Evolutionary conservation across 139 green algal species (phyloP).

Genomic region (Tetraselmis striata): DNA sequence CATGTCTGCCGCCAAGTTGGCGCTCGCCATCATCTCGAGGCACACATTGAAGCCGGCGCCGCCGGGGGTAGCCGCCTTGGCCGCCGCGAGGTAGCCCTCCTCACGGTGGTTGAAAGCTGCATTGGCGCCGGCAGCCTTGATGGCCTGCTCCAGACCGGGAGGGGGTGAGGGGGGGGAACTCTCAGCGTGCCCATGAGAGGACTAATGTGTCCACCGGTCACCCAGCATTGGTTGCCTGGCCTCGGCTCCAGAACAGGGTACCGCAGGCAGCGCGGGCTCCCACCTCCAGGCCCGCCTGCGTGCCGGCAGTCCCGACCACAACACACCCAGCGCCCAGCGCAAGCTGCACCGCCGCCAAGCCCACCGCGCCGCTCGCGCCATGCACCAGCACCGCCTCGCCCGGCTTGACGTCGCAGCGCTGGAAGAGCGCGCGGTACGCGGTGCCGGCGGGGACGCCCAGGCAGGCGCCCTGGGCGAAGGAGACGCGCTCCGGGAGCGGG

Average conservation of each 20-base stretch:
- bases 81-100: not conserved
- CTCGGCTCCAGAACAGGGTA: no score
- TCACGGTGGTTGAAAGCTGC: not conserved
- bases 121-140: not conserved
- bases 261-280: not conserved
- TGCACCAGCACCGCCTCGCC: constrained; percentile 2
- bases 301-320: not conserved
- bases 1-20: not conserved
- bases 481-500: not conserved
- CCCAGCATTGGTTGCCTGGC: no score
- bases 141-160: no score
- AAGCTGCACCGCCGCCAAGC: not conserved
- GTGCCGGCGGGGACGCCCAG: constrained; percentile 1
- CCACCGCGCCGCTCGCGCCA: not conserved
- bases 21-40: constrained; percentile 5
- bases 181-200: no score
- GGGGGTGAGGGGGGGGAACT: not conserved
- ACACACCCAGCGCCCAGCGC: not conserved
- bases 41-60: not conserved
- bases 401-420: not conserved
- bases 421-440: constrained; percentile 8
- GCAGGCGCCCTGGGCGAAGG: not conserved
- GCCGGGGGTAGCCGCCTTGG: not conserved
- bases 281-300: not conserved
- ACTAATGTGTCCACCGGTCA: no score